Evolutionary conservation across 2,329 filamentous ascomycete species (phyloP), one percentile per base, ranked within the genome.

Genomic region (Ploettnerulaceae sp.): DNA sequence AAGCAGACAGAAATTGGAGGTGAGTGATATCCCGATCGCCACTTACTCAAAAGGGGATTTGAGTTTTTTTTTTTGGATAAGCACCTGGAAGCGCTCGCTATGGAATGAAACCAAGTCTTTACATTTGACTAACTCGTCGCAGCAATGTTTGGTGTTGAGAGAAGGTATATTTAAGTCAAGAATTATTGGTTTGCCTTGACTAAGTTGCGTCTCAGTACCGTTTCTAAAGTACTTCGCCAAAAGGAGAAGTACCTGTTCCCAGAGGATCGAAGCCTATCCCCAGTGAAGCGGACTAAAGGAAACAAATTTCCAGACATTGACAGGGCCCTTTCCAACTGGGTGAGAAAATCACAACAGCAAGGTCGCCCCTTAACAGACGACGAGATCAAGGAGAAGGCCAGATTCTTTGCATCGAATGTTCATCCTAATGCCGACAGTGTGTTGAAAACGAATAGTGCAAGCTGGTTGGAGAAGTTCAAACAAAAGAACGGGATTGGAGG

Each of bases 1-100:
- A 95, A 95, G 69, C 93, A 98, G 70, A 93, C 89, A 14, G 91
- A 97, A 63, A 98, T 98, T 68, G 93, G 93, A 69, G 78, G 83
- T 86, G 72, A 66, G 78, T 22, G 15, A 4, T 5, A 65, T 37
- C 24, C 9, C 14, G 9, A 3, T 18, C n/a, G 17, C 5, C 15
- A 15, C n/a, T 7, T 17, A 18, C 5, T 12, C 7, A 28, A 28
- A 28, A 28, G 12, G n/a, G n/a, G n/a, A n/a, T n/a, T n/a, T n/a
- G n/a, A n/a, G n/a, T n/a, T n/a, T n/a, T n/a, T n/a, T n/a, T n/a
- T n/a, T n/a, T n/a, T n/a, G n/a, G n/a, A n/a, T n/a, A n/a, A n/a
- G n/a, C n/a, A n/a, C n/a, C n/a, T n/a, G 7, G 12, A 28, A 12
- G 12, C 12, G 12, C 25, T 28, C 25, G 25, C 25, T 28, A 28